Evolutionary conservation across 805 yeast species (phyloP).

Genomic region (Metschnikowia reukaufii): DNA sequence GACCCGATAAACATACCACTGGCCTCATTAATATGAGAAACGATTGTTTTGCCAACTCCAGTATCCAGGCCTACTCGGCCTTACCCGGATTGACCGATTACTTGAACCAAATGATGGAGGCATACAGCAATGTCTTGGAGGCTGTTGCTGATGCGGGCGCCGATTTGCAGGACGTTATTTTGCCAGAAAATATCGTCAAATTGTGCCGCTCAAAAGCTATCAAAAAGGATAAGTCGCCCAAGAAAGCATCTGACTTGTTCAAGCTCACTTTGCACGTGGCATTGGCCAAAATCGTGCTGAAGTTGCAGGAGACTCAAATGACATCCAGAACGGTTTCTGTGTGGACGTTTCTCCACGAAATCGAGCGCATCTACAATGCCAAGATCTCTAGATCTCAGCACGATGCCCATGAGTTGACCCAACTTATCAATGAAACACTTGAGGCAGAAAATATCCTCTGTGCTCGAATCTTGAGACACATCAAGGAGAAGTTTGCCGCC

Average conservation of each 20-base stretch:
- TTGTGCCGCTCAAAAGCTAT: slow-evolving; percentile 16
- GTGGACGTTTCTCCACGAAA: slow-evolving; percentile 71
- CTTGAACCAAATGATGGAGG: slow-evolving; percentile 42
- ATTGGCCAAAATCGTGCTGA: slow-evolving; percentile 49
- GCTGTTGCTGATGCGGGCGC: slow-evolving; percentile 15
- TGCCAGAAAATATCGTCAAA: slow-evolving; percentile 20
- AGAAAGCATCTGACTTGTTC: slow-evolving; percentile 21
- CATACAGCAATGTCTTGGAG: slow-evolving; percentile 25
- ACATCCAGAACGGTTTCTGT: slow-evolving; percentile 60
- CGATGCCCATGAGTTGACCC: slow-evolving; percentile 93
- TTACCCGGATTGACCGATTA: slow-evolving; percentile 60
- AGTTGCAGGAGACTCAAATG: slow-evolving; percentile 63
- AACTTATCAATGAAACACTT: slow-evolving; percentile 74
- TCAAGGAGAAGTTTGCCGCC: slow-evolving; percentile 13
- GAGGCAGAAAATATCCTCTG: slow-evolving; percentile 59
- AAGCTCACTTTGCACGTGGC: slow-evolving; percentile 57
- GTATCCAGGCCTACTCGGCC: slow-evolving; percentile 75
- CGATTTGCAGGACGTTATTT: slow-evolving; percentile 16
- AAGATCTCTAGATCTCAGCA: slow-evolving; percentile 81
- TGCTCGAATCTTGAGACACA: slow-evolving; percentile 29
- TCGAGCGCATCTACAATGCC: slow-evolving; percentile 72
- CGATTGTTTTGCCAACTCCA: slow-evolving; percentile 91
- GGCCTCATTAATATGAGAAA: slow-evolving; percentile 81
- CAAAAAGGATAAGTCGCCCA: slow-evolving; percentile 7
- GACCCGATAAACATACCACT: slow-evolving; percentile 75